phyloP scores from a whole-genome alignment of 2,329 filamentous ascomycete species.

The Atkinsonella texensis region DNA sequence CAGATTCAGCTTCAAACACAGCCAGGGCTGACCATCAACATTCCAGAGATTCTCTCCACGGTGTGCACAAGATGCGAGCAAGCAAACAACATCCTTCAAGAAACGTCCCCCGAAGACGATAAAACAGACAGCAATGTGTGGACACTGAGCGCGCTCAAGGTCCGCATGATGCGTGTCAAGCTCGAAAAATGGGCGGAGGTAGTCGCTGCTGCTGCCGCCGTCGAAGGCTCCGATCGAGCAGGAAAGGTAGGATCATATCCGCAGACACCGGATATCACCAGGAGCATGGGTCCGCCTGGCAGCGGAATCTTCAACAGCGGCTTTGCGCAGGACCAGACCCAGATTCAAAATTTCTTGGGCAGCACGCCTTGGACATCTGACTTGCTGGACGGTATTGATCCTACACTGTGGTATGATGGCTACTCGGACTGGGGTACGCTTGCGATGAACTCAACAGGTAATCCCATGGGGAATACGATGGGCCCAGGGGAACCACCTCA shows the following conservation, averaged over 20 bases:
- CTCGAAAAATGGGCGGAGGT: slow-evolving; percentile 35
- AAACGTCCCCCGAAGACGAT: slow-evolving; percentile 18
- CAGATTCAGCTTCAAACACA: slow-evolving; percentile 30
- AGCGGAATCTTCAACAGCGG: slow-evolving; percentile 6
- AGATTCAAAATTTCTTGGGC: slow-evolving; percentile 14
- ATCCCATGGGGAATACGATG: background rate
- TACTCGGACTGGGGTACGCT: slow-evolving; percentile 23
- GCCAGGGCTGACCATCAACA: slow-evolving; percentile 32
- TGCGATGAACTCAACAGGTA: slow-evolving; percentile 19
- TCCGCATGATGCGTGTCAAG: slow-evolving; percentile 33
- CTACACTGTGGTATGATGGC: slow-evolving; percentile 23
- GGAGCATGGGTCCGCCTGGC: background rate
- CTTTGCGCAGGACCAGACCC: slow-evolving; percentile 14
- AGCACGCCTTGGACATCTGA: slow-evolving; percentile 20
- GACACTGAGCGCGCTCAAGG: slow-evolving; percentile 35
- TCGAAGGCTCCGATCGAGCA: slow-evolving; percentile 12
- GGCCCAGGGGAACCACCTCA: slow-evolving; percentile 8
- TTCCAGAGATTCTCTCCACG: slow-evolving; percentile 28
- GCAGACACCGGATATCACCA: slow-evolving; percentile 2
- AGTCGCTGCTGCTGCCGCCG: slow-evolving; percentile 25
- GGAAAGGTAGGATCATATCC: slow-evolving; percentile 7
- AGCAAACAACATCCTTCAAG: slow-evolving; percentile 25
- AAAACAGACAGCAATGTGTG: slow-evolving; percentile 32
- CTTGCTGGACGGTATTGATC: slow-evolving; percentile 21
- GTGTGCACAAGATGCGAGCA: slow-evolving; percentile 32